Conservation (phyloP, 225 moss, liverwort and hornwort genomes). For the Rhytidiadelphus loreus region DNA sequence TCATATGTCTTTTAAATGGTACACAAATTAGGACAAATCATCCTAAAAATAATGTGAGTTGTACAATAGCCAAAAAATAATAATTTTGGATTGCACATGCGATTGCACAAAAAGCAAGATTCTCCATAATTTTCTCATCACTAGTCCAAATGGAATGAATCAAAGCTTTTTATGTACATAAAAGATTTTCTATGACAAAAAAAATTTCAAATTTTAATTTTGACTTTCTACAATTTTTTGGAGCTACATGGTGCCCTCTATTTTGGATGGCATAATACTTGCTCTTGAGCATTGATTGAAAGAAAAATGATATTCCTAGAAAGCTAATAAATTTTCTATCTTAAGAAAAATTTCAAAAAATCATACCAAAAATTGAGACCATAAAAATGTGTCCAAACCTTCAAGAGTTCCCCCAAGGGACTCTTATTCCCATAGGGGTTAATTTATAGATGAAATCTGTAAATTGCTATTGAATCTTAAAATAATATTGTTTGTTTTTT, state of each 20-base stretch:
- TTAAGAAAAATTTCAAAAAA: not conserved
- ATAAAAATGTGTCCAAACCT: not conserved
- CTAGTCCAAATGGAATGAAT: not conserved
- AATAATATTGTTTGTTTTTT: not conserved
- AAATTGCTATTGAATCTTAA: not conserved
- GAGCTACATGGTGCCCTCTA: not conserved
- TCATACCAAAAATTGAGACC: not conserved
- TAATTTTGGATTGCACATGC: no score
- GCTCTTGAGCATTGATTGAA: fast-evolving
- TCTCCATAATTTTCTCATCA: not conserved
- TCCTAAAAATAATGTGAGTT: no score
- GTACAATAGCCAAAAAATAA: no score
- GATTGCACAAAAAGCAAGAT: fast-evolving
- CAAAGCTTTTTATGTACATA: fast-evolving
- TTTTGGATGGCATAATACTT: not conserved
- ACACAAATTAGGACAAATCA: no score
- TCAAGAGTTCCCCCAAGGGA: fast-evolving
- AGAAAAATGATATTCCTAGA: not conserved
- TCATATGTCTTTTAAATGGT: no score
- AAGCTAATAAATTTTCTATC: not conserved
- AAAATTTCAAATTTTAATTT: not conserved
- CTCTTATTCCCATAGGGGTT: fast-evolving
- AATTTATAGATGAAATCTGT: not conserved
- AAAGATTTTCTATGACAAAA: not conserved
- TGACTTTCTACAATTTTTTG: fast-evolving